Evolutionary conservation across 176 grass and related monocot genomes (phyloP), one percentile per base, ranked within the genome.

Genomic region (Carex cristatella): DNA sequence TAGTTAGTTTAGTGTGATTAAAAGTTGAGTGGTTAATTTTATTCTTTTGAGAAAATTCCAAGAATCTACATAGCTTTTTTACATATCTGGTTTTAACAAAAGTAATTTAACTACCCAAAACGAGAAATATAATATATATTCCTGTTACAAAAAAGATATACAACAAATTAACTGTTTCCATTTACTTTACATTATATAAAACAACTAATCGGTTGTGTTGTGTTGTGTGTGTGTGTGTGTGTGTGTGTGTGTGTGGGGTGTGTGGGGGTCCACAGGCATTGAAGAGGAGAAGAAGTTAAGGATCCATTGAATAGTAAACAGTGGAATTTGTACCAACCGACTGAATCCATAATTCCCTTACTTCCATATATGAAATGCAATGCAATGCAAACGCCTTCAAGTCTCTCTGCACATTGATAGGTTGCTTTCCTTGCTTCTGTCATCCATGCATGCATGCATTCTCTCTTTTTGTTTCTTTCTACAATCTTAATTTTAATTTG

Each of bases 391-490:
- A 62, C 31, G 57, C 61, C 61, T 82, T 82, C 60, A 81, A 82
- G 80, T 82, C 80, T 81, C 8, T 82, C 19, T 64, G 59, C 61
- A 66, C 58, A 76, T 82, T 65, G 80, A 82, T 61, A 82, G 38
- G 80, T 82, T 82, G 80, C 80, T 82, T 82, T 82, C 80, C 61
- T 82, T 16, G 4, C 61, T 38, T 18, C 79, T 65, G 30, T 18
- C 80, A 80, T 80, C 27, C 77, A 82, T 82, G 80, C 80, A 82
- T 82, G 33, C 80, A 82, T 82, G 80, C 80, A 82, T 67, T 82
- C 80, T 66, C 37, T 61, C 79, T 65, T 82, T 82, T 65, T 65
- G 80, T 82, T 82, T 82, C 80, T 82, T 82, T 65, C 59, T 46
- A 49, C 30, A 81, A 5, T 61, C 54, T 37, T 37, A 15, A 69